Conservation (phyloP, 768 basidiomycete species). For the Ramaria sp. region DNA sequence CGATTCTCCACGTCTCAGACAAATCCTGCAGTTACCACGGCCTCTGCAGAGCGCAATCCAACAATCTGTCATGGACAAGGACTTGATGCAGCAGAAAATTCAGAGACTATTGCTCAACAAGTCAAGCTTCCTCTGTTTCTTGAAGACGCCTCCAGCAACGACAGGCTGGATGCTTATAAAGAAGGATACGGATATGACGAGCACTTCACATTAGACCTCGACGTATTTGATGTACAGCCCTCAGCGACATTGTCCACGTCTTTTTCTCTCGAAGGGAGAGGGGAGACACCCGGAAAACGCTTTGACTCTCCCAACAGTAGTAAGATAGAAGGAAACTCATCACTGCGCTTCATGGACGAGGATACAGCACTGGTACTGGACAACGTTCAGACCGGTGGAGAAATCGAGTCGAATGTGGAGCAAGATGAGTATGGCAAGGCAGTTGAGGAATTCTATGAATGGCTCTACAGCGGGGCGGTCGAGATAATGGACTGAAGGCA, state of each 20-base stretch:
- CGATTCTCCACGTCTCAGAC: too few species aligned
- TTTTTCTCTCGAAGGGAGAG: background rate
- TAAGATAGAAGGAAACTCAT: too few species aligned
- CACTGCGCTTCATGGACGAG: background rate
- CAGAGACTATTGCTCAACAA: background rate
- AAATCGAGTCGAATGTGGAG: background rate
- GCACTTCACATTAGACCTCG: background rate
- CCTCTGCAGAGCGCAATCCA: too few species aligned
- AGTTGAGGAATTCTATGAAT: constrained; percentile 57
- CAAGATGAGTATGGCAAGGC: constrained; percentile 27
- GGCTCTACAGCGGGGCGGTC: constrained; percentile 56
- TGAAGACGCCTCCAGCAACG: background rate
- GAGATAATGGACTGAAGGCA: constrained; percentile 27
- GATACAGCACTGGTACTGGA: background rate
- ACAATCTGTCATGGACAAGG: background rate
- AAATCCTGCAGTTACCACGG: too few species aligned
- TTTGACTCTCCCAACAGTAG: background rate
- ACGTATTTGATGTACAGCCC: background rate
- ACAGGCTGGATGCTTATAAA: background rate
- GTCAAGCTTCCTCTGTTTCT: background rate
- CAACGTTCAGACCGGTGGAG: background rate
- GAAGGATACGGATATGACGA: background rate
- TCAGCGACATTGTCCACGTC: background rate
- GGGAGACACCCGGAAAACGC: background rate
- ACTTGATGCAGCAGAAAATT: background rate